Conservation (phyloP, 345 rosid genomes). For the Aegle marmelos region DNA sequence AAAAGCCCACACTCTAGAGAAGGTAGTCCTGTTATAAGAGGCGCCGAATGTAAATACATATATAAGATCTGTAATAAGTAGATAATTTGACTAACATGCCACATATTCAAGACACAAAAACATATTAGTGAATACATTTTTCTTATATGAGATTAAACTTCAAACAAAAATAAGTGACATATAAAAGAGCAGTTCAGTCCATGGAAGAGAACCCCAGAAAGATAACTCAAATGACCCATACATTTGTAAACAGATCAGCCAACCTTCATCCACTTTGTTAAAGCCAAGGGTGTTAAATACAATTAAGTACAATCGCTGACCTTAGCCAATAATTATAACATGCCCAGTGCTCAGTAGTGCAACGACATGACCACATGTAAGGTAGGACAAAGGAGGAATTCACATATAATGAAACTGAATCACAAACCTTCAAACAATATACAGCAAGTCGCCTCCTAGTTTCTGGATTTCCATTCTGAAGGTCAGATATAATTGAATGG, state of each 20-base stretch:
- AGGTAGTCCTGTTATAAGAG: too few relatives aligned
- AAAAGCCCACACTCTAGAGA: too few relatives aligned
- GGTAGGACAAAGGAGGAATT: constrained; percentile 8
- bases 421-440: constrained; percentile 85
- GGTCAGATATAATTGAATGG: constrained; percentile 97
- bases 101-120: too few relatives aligned
- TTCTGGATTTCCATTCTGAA: constrained; percentile 97
- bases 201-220: too few relatives aligned
- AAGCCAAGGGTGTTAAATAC: background rate
- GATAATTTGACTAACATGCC: too few relatives aligned
- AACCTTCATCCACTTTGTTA: background rate
- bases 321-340: background rate
- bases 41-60: too few relatives aligned
- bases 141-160: too few relatives aligned
- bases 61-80: too few relatives aligned
- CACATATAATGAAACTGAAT: constrained; percentile 12
- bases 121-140: too few relatives aligned
- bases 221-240: too few relatives aligned
- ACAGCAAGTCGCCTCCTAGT: constrained; percentile 99
- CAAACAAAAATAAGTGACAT: too few relatives aligned
- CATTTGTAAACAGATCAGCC: background rate
- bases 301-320: background rate
- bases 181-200: too few relatives aligned
- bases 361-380: background rate
- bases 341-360: background rate